These are phyloP conservation scores for Mycena filopes DNA, from an alignment of 768 basidiomycete species.

Conservation along the genomic window DNA sequence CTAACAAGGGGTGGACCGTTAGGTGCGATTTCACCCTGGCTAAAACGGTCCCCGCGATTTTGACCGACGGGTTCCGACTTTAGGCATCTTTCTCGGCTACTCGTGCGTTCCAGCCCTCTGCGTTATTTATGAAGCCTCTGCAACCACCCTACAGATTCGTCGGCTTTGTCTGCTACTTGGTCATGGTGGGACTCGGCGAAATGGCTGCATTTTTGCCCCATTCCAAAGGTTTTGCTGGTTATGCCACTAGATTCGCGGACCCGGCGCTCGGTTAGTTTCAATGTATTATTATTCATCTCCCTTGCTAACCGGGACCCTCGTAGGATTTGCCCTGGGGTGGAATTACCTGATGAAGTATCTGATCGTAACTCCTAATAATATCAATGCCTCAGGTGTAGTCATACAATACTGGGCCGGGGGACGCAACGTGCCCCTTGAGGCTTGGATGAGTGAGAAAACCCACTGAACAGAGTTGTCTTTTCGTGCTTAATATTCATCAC, in stretches of 20 bases:
- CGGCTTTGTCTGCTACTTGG: constrained; percentile 67
- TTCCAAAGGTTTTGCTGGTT: constrained; percentile 70
- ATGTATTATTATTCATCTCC: constrained; percentile 18
- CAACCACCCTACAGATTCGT: constrained; percentile 57
- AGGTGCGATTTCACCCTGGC: too few relatives aligned
- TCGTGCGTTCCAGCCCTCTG: constrained; percentile 22
- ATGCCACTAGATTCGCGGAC: constrained; percentile 73
- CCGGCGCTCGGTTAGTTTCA: constrained; percentile 66
- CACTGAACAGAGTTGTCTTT: neutral
- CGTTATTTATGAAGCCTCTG: neutral
- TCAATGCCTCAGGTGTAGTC: constrained; percentile 69
- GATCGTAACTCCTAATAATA: constrained; percentile 73
- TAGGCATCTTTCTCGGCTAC: constrained; percentile 52
- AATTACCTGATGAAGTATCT: constrained; percentile 72
- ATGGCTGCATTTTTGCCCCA: constrained; percentile 66
- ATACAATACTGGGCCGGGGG: constrained; percentile 57
- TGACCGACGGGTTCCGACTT: too few relatives aligned
- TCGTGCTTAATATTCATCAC: neutral
- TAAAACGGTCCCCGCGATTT: too few relatives aligned
- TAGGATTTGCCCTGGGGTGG: constrained; percentile 69
- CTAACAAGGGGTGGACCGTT: constrained; percentile 66
- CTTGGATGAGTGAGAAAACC: constrained; percentile 65
- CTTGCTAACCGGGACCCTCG: neutral
- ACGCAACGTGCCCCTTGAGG: constrained; percentile 52
- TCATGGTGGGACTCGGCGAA: constrained; percentile 65